Evolutionary conservation across 208 protist species (phyloP).

Genomic region (Phytomonas sp.): DNA sequence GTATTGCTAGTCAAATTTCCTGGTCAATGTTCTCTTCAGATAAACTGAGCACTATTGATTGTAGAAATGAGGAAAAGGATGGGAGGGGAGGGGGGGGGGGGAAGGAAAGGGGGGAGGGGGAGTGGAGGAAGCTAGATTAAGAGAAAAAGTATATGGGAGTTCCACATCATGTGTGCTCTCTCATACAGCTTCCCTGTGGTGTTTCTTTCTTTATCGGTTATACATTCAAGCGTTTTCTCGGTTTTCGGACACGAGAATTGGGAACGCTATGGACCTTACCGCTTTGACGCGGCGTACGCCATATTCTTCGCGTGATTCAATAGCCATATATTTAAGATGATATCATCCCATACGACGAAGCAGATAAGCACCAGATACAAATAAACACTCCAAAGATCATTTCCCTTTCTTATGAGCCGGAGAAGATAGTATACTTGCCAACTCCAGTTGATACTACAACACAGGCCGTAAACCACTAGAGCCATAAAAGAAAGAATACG

Average conservation of each 20-base stretch:
- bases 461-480: conserved; percentile 76
- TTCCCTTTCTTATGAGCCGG: conserved; percentile 40
- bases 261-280: conserved; percentile 2
- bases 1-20: background rate
- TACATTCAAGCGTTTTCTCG: background rate
- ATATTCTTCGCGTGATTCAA: conserved; percentile 65
- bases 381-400: conserved; percentile 80
- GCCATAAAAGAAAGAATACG: conserved; percentile 69
- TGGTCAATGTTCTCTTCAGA: background rate
- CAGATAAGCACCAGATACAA: conserved; percentile 73
- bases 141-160: conserved; percentile 1
- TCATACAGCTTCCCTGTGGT: background rate
- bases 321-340: conserved; percentile 66
- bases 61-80: background rate
- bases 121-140: conserved; percentile 2
- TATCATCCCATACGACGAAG: conserved; percentile 84
- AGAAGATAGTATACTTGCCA: conserved; percentile 88
- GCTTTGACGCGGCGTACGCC: conserved; percentile 46
- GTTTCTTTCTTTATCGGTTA: background rate
- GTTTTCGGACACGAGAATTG: conserved; percentile 9
- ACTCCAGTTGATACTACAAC: conserved; percentile 80
- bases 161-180: background rate
- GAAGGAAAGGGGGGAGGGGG: background rate
- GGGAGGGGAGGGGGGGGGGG: background rate
- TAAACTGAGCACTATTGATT: background rate